Percentiles rank a stretch among this genome's conserved stretches.
phyloP scores from a whole-genome alignment of 495 filamentous ascomycete genomes.

The Aspergillus steynii region DNA sequence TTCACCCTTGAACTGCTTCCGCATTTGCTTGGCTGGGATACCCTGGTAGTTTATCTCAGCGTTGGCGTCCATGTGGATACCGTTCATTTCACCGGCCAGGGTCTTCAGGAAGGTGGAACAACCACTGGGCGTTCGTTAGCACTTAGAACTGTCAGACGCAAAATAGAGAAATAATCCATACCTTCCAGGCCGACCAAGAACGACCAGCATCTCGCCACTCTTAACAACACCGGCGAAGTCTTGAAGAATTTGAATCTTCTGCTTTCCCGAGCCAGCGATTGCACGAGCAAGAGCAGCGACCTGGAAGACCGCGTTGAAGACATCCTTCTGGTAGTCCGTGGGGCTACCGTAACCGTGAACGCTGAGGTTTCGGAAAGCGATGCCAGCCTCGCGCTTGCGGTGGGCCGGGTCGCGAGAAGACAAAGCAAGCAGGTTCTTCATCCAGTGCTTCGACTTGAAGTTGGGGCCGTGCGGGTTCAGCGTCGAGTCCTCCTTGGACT shows the following conservation, averaged over 20 bases:
- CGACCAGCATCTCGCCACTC: constrained; percentile 78
- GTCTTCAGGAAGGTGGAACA: constrained; percentile 76
- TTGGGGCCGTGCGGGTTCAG: constrained; percentile 48
- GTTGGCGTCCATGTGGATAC: constrained; percentile 59
- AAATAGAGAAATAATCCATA: constrained; percentile 9
- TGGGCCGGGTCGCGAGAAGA: constrained; percentile 51
- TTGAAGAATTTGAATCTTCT: constrained; percentile 68
- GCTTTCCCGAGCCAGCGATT: constrained; percentile 47
- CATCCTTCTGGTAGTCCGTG: constrained; percentile 82
- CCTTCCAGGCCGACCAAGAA: constrained; percentile 71
- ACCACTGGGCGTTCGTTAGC: constrained; percentile 42
- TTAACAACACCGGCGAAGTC: constrained; percentile 72
- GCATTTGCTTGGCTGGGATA: constrained; percentile 70
- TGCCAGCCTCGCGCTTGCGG: constrained; percentile 44
- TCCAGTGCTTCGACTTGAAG: constrained; percentile 53
- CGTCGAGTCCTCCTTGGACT: constrained; percentile 39
- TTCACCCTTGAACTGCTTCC: constrained; percentile 67
- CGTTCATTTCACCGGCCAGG: constrained; percentile 70
- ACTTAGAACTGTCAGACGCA: neutral
- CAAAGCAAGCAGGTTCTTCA: constrained; percentile 51
- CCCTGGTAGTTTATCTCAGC: constrained; percentile 74
- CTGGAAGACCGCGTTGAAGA: constrained; percentile 66
- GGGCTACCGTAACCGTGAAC: constrained; percentile 75
- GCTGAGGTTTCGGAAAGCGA: constrained; percentile 62
- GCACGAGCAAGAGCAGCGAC: constrained; percentile 45